Evolutionary conservation across 2,329 filamentous ascomycete genomes (phyloP), one percentile per base, ranked within the genome.

Genomic region (Gnomoniopsis smithogilvyi): DNA sequence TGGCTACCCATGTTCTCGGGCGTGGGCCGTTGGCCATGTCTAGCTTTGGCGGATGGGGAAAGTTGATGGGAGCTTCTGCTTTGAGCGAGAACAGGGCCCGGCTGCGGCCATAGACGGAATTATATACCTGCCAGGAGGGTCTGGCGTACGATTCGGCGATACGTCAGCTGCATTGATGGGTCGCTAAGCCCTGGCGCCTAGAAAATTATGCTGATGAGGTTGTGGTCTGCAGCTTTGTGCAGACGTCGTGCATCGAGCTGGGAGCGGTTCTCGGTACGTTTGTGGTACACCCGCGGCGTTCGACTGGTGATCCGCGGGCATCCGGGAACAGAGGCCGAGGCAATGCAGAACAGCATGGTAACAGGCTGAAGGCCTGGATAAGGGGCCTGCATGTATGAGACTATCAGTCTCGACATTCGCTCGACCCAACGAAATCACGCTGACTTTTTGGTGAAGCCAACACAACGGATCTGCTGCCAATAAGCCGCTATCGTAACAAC

Each of bases 41-140:
- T 11, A 19, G 19, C 19, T 11, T 21, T 46, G 43, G n/a, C 43
- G 43, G 15, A n/a, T 19, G 43, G n/a, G 43, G 43, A 10, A 46
- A 43, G 21, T 6, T 50, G 17, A 33, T 58, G 36, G 33, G 33
- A 58, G 56, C 56, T 58, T 54, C 56, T 58, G 50, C 56, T 54
- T 54, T 54, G 34, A 54, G 56, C 45, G 38, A 43, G 45, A 50
- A 30, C 19, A 2, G 24, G 22, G 26, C 51, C 54, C 21, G 17
- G n/a, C 24, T 24, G 15, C 21, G 36, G 12, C 14, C 46, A 38
- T 51, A 41, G 33, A 33, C 38, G 36, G 12, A 21, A 36, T 38
- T 50, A 21, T 58, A 58, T 58, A 58, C 49, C 56, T 58, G 56
- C 49, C 49, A n/a, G 49, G 52, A 50, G 33, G 45, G 56, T 58